Evolutionary conservation across 2,329 filamentous ascomycete genomes (phyloP), one percentile per base, ranked within the genome.

Genomic region (Ophiostoma sp.): DNA sequence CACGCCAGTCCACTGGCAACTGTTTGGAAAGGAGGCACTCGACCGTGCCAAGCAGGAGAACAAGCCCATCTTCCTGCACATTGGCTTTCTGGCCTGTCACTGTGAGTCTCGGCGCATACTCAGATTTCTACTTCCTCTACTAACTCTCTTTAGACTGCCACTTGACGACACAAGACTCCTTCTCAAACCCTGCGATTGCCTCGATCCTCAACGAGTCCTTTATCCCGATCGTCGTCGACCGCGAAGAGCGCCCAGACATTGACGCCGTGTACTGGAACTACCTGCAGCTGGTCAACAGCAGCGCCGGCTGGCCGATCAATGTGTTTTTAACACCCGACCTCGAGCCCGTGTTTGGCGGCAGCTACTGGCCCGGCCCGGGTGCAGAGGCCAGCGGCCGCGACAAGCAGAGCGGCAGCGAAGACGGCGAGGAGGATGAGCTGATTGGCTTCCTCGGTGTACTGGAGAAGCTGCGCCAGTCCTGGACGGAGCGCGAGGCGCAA

Each of bases 251-350:
- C 33, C 95, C 95, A 9, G 95, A 98, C 80, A 90, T 98, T 76
- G 96, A 99, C 80, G 91, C 93, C 75, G 95, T 98, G 76, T 98
- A 98, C 82, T 98, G 98, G 94, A 97, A 97, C 84, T 99, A 97
- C 81, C 92, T 97, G 55, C 94, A 98, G 81, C 95, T 95, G 1
- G 95, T 96, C 12, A 97, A 92, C 74, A 94, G 93, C 25, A 91
- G 89, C 1, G 95, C 94, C 11, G 96, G 96, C 52, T 98, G 96
- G 95, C 96, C 96, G 0, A 84, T 98, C 75, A 98, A 98, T 79
- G 91, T 97, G n/a, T 98, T 99, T 80, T 87, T 98, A 39, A 99
- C 96, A 0, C 94, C 96, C 0, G 91, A 97, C 77, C 87, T 98
- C 33, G 92, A 97, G 79, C 96, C 96, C 0, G 92, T 99, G 11